phyloP scores from a whole-genome alignment of 495 filamentous ascomycete species.

The Tuber umbilicatum region DNA sequence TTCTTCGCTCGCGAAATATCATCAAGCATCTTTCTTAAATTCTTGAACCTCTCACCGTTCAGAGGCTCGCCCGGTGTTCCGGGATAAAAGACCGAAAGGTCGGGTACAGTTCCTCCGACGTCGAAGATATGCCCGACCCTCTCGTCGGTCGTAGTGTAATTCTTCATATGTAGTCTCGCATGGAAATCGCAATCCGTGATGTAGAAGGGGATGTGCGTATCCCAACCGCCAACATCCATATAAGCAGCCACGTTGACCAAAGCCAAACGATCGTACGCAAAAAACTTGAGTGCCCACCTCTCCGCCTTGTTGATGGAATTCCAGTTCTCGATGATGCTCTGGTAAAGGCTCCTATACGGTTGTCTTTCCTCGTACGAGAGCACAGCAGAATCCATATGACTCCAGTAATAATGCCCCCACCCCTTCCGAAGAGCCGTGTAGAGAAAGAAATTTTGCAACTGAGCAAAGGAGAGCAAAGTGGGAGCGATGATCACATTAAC shows the following conservation, averaged over 20 bases:
- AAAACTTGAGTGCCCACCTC: constrained; percentile 51
- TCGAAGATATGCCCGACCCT: constrained; percentile 52
- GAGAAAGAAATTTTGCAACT: constrained; percentile 59
- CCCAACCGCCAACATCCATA: constrained; percentile 55
- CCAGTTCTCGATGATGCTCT: constrained; percentile 47
- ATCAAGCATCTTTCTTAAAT: constrained; percentile 43
- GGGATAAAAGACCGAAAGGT: constrained; percentile 49
- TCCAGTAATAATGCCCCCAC: constrained; percentile 57
- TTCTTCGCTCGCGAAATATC: constrained; percentile 46
- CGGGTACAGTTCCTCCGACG: constrained; percentile 47
- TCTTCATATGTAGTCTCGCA: constrained; percentile 49
- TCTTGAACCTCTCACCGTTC: constrained; percentile 33
- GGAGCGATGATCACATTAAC: constrained; percentile 56
- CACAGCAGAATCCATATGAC: constrained; percentile 54
- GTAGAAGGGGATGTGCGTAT: constrained; percentile 58
- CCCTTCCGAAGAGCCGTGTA: constrained; percentile 46
- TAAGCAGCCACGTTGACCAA: constrained; percentile 53
- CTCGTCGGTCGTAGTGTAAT: constrained; percentile 48
- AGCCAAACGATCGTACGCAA: constrained; percentile 55
- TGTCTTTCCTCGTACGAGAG: constrained; percentile 50
- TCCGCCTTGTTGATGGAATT: constrained; percentile 29
- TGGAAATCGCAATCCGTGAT: constrained; percentile 57
- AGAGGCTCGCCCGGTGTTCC: constrained; percentile 26
- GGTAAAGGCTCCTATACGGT: constrained; percentile 52
- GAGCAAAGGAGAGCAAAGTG: constrained; percentile 55